Evolutionary conservation across 140 eudicot genomes (phyloP), one percentile per base, ranked within the genome.

Genomic region (Cichorium intybus): DNA sequence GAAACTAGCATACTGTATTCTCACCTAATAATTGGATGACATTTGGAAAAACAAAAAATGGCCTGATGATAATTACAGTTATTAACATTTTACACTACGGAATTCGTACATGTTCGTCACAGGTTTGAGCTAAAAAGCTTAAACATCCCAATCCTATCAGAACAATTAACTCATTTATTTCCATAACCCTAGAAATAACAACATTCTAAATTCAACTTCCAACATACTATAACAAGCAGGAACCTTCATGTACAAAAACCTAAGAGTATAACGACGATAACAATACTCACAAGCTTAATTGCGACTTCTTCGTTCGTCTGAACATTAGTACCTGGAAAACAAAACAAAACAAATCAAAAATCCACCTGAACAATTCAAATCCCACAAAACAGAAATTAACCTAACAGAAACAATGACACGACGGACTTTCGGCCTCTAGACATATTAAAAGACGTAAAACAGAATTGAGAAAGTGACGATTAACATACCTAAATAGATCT

Each of bases 301-400:
- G 97, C 97, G 65, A 89, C 92, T 75, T 89, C 95, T 77, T 89
- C 97, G 79, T 86, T 89, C 28, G 95, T 83, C 86, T 89, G 97
- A 60, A 89, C 82, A 81, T 89, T 86, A 56, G 91, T 86, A 62
- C 95, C 97, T 89, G 61, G 49, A 67, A 59, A 47, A 20, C 50
- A 50, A 31, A 60, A 24, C 22, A 47, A 21, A 10, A 67, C 2
- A 16, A 29, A 23, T 7, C 11, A 24, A 37, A 26, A 41, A 14
- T 31, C 24, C 9, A 53, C 23, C 1, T 14, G 22, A n/a, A n/a
- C 27, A 16, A 69, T 2, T 22, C 16, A 43, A 58, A 27, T 68
- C 35, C 64, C 26, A 24, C 33, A 50, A 48, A 66, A 41, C 28
- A 33, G 5, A 18, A 66, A 66, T 62, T 20, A 29, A 53, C 7